A percentile compares a stretch with the other conserved stretches of the same genome.
Conservation (phyloP, 2,329 filamentous ascomycete genomes). For the Diaporthe amygdali region DNA sequence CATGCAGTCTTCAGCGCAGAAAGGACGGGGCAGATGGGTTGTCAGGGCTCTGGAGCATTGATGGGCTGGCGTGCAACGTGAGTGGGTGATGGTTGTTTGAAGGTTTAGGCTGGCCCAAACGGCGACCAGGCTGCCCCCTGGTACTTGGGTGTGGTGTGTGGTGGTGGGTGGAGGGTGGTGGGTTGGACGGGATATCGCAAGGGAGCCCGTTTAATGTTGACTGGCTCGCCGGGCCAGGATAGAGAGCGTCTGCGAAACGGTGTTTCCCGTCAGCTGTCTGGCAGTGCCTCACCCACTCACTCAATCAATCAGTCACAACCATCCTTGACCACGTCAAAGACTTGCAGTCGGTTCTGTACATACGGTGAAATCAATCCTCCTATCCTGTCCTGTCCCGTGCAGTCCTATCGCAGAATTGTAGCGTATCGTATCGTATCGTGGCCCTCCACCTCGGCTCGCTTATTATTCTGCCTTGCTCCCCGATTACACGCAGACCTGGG, state of each 20-base stretch:
- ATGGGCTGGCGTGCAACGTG: conserved; percentile 49
- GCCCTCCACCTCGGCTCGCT: conserved; percentile 10
- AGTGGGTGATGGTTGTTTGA: conserved; percentile 37
- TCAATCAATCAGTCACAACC: neutral
- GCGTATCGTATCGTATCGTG: conserved; percentile 6
- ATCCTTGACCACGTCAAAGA: neutral
- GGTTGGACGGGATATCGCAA: conserved; percentile 16
- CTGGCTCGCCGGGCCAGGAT: conserved; percentile 2
- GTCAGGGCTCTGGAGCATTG: conserved; percentile 48
- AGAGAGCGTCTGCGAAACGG: conserved; percentile 6
- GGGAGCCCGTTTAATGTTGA: conserved; percentile 17
- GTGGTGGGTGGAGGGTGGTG: conserved; percentile 16
- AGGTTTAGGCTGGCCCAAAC: conserved; percentile 23
- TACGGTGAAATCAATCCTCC: neutral
- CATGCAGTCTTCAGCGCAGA: conserved; percentile 42
- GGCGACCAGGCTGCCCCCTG: conserved; percentile 23
- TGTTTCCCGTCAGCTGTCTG: neutral
- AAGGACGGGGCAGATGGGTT: conserved; percentile 25
- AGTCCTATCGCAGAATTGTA: neutral
- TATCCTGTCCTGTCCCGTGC: neutral
- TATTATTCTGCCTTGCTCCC: conserved; percentile 7
- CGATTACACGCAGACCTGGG: conserved; percentile 7
- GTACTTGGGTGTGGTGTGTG: neutral
- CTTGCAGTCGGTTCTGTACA: neutral
- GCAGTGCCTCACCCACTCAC: neutral